Base-by-base conservation (phyloP, 1,139 yeast species). In the Wickerhamomyces sp. region DNA sequence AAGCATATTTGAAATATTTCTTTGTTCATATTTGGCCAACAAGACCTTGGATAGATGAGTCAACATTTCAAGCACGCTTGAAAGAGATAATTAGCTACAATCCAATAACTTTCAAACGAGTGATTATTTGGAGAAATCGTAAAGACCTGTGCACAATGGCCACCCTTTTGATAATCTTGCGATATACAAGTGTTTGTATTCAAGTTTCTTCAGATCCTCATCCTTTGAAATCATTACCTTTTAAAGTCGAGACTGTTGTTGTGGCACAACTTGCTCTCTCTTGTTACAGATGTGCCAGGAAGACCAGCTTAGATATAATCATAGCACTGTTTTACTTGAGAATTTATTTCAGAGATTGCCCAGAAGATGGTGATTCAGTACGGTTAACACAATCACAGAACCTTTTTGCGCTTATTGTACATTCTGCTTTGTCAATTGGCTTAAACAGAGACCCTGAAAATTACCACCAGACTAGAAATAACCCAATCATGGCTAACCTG, bases 321-420 rank as follows among this genome's bases (percentile, higher is more conserved):
- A 77, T 72, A 45, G 67, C 64, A 1, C 45, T 72, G n/a, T 39
- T 70, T n/a, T 58, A 60, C 16, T 51, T 72, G 12, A 60, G 69
- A 39, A 41, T 68, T 3, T 73, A 73, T 45, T 61, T 59, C 37
- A 46, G 51, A n/a, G 59, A 60, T 48, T 63, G 74, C 0, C 74
- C 74, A 10, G 78, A 74, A 44, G 68, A 68, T 47, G 70, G 67
- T 33, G 77, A 73, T 41, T 60, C 62, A n/a, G 41, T 45, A 13
- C 72, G 68, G 38, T 53, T 62, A 10, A 52, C 61, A 3, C 77
- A 71, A 36, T 58, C 67, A 1, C 58, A 65, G 12, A 55, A 70
- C 4, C 52, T 70, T 3, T 46, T 64, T 18, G 56, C 67, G 2
- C 49, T 66, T 24, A 48, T 70, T 10, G 55, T 66, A 12, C 71